A percentile compares a stretch with the other conserved stretches of the same genome.
Conservation (phyloP, 2,329 filamentous ascomycete species). For the Xylaria arbuscula region DNA sequence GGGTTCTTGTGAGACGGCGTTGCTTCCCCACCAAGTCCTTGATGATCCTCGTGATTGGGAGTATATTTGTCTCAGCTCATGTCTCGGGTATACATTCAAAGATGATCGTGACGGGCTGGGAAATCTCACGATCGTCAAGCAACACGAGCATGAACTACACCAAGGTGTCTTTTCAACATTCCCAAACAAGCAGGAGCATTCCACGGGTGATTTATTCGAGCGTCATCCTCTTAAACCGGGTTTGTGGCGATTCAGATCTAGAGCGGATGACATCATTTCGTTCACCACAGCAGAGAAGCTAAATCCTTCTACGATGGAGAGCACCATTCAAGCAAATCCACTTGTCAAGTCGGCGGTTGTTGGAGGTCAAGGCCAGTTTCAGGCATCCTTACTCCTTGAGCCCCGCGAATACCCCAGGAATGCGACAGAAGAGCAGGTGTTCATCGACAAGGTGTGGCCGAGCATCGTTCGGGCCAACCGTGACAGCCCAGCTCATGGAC, state of each 20-base stretch:
- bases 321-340: slow-evolving; percentile 8
- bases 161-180: slow-evolving; percentile 17
- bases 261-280: slow-evolving; percentile 16
- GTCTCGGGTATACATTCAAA: slow-evolving; percentile 9
- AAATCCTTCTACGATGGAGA: slow-evolving; percentile 17
- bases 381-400: background rate
- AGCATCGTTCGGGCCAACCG: slow-evolving; percentile 2
- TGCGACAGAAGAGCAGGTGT: background rate
- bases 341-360: slow-evolving; percentile 9
- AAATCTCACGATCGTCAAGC: slow-evolving; percentile 15
- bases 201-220: slow-evolving; percentile 15
- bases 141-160: slow-evolving; percentile 1
- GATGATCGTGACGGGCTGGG: slow-evolving; percentile 12
- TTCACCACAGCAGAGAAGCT: slow-evolving; percentile 18
- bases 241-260: slow-evolving; percentile 12
- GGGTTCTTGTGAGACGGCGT: slow-evolving; percentile 11
- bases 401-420: background rate
- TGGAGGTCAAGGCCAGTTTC: background rate
- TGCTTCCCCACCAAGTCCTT: slow-evolving; percentile 10
- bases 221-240: background rate
- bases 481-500: background rate
- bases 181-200: slow-evolving; percentile 10
- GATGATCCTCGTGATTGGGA: slow-evolving; percentile 14
- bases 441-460: background rate
- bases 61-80: slow-evolving; percentile 15